A percentile compares a stretch with the other conserved stretches of the same genome.
Evolutionary conservation across 768 basidiomycete genomes (phyloP).

Genomic region (Leccinellum luteum): DNA sequence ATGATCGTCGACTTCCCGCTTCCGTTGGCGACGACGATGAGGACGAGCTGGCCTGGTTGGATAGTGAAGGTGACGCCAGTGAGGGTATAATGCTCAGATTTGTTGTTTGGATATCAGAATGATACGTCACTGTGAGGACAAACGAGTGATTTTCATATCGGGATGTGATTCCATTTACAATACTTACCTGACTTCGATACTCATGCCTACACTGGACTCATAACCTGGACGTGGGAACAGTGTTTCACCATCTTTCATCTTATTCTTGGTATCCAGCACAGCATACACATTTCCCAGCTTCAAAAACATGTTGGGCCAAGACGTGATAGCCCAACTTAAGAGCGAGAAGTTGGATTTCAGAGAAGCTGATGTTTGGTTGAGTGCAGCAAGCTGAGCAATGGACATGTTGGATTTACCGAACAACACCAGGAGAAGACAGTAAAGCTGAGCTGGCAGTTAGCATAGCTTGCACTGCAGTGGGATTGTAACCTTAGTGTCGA

Average conservation of each 20-base stretch:
- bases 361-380: slow-evolving; percentile 25
- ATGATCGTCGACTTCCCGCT: slow-evolving; percentile 37
- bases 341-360: slow-evolving; percentile 21
- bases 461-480: not conserved
- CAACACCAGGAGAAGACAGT: slow-evolving; percentile 28
- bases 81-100: slow-evolving; percentile 22
- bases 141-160: not conserved
- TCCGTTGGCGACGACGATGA: slow-evolving; percentile 35
- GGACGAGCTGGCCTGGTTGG: slow-evolving; percentile 30
- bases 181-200: slow-evolving; percentile 19
- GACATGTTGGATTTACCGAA: slow-evolving; percentile 24
- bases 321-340: slow-evolving; percentile 4
- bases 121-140: slow-evolving; percentile 40
- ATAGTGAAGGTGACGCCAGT: slow-evolving; percentile 30
- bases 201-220: slow-evolving; percentile 11
- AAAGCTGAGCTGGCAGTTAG: slow-evolving; percentile 16
- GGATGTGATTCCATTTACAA: not conserved
- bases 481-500: slow-evolving; percentile 12
- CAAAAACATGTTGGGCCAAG: slow-evolving; percentile 17
- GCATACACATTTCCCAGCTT: slow-evolving; percentile 26
- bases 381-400: slow-evolving; percentile 29
- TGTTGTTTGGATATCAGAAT: slow-evolving; percentile 50
- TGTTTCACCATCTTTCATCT: slow-evolving; percentile 26
- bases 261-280: slow-evolving; percentile 16
- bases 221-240: too few relatives aligned